phyloP scores from a whole-genome alignment of 1,139 yeast genomes.

The Saccharomyces hybrid region DNA sequence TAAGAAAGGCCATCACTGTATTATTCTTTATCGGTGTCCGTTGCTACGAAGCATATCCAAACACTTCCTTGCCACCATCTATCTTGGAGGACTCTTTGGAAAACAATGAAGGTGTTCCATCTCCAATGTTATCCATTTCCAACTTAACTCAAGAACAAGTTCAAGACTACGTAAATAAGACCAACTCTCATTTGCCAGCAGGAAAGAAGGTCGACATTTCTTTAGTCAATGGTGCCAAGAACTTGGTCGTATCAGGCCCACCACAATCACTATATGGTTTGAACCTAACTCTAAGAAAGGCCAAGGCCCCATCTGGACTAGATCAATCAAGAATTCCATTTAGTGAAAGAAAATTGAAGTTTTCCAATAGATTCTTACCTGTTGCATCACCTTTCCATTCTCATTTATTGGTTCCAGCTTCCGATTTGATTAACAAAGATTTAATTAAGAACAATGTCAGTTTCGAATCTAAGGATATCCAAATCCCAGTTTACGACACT shows the following conservation, averaged over 20 bases:
- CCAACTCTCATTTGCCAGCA: slow-evolving; percentile 86
- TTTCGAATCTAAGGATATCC: slow-evolving; percentile 48
- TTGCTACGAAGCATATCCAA: slow-evolving; percentile 83
- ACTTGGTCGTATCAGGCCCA: slow-evolving; percentile 93
- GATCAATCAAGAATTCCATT: slow-evolving; percentile 92
- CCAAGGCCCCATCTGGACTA: slow-evolving; percentile 88
- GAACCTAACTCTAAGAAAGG: slow-evolving; percentile 82
- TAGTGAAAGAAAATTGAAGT: slow-evolving; percentile 86
- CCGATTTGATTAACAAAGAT: slow-evolving; percentile 58
- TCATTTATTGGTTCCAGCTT: slow-evolving; percentile 69
- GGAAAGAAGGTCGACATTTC: slow-evolving; percentile 90
- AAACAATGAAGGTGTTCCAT: slow-evolving; percentile 92
- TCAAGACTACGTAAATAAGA: slow-evolving; percentile 67
- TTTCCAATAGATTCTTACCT: slow-evolving; percentile 89
- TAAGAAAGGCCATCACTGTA: slow-evolving; percentile 73
- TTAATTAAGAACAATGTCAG: slow-evolving; percentile 49
- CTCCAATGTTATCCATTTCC: slow-evolving; percentile 93
- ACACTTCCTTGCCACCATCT: slow-evolving; percentile 89
- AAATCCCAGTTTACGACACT: slow-evolving; percentile 89
- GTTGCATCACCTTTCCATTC: slow-evolving; percentile 97
- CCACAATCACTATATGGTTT: slow-evolving; percentile 98
- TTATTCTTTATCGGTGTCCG: slow-evolving; percentile 91
- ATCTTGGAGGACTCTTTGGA: slow-evolving; percentile 88
- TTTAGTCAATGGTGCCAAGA: slow-evolving; percentile 89
- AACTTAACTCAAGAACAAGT: slow-evolving; percentile 78